Evolutionary conservation across 371 early-diverging fungal genomes (phyloP).

Genomic region (Umbelopsis sp.): DNA sequence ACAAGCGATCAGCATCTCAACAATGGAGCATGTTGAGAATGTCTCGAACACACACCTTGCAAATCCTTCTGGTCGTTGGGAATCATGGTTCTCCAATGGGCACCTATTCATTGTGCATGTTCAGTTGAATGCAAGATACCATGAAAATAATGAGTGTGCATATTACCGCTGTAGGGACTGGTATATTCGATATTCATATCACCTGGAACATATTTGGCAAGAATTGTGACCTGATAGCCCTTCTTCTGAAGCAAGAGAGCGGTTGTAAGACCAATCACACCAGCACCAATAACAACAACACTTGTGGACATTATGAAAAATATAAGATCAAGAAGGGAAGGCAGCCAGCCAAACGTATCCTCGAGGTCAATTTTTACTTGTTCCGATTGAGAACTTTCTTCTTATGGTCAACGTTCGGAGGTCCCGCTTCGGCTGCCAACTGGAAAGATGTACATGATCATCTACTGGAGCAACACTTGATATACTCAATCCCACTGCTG

Average conservation of each 20-base stretch:
- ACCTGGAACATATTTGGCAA: constrained; percentile 62
- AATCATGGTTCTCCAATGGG: constrained; percentile 72
- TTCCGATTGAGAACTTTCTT: too few relatives aligned
- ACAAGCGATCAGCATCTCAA: constrained; percentile 20
- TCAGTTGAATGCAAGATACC: background rate
- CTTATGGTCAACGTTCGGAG: background rate
- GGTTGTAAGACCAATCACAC: constrained; percentile 71
- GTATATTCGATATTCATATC: constrained; percentile 57
- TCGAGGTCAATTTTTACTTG: background rate
- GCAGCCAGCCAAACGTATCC: background rate
- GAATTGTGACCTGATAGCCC: constrained; percentile 60
- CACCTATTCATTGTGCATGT: constrained; percentile 51
- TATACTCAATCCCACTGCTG: too few relatives aligned
- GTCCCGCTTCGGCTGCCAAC: too few relatives aligned
- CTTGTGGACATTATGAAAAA: constrained; percentile 1
- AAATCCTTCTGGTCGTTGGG: constrained; percentile 48
- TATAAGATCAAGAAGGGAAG: background rate
- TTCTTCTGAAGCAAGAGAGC: constrained; percentile 53
- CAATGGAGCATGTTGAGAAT: background rate
- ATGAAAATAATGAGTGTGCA: background rate
- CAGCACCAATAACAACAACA: constrained; percentile 64
- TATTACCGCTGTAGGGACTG: constrained; percentile 43
- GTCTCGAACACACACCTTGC: constrained; percentile 30
- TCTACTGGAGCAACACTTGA: too few relatives aligned
- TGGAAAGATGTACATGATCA: too few relatives aligned